Conservation (phyloP, 2,329 filamentous ascomycete species). For the Hypoxylon sp. region DNA sequence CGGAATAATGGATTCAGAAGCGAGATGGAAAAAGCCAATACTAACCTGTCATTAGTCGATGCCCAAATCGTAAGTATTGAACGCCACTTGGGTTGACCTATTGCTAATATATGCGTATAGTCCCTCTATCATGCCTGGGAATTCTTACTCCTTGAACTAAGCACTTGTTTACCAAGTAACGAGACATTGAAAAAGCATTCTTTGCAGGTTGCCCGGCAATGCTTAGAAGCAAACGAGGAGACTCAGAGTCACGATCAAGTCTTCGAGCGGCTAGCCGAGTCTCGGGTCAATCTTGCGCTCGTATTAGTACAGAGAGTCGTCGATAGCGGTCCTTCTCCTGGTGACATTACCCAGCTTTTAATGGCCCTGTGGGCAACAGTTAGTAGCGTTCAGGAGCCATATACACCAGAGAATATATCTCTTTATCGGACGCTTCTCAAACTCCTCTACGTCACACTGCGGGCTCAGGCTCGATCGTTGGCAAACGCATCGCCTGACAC, state of each 20-base stretch:
- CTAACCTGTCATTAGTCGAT: slow-evolving; percentile 92
- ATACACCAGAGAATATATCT: slow-evolving; percentile 66
- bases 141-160: slow-evolving; percentile 86
- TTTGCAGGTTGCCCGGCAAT: slow-evolving; percentile 81
- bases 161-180: slow-evolving; percentile 70
- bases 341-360: slow-evolving; percentile 68
- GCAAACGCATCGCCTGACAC: slow-evolving; percentile 48
- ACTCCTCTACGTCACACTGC: slow-evolving; percentile 85
- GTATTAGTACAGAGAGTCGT: slow-evolving; percentile 86
- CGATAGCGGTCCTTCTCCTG: slow-evolving; percentile 65
- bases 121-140: slow-evolving; percentile 91
- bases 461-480: slow-evolving; percentile 68
- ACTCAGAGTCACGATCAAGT: slow-evolving; percentile 81
- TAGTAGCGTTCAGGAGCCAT: slow-evolving; percentile 68
- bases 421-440: slow-evolving; percentile 90
- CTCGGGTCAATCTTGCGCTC: slow-evolving; percentile 84
- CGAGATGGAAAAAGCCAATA: slow-evolving; percentile 89
- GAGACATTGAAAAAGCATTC: slow-evolving; percentile 76
- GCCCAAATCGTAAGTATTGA: slow-evolving; percentile 78
- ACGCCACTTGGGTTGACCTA: background rate
- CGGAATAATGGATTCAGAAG: slow-evolving; percentile 80
- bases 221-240: slow-evolving; percentile 82
- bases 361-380: slow-evolving; percentile 67
- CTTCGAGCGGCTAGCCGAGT: slow-evolving; percentile 83
- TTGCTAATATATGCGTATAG: slow-evolving; percentile 60